Evolutionary conservation across 75 land plant species (phyloP), one percentile per base, ranked within the genome.

Genomic region (Cupressus sempervirens): DNA sequence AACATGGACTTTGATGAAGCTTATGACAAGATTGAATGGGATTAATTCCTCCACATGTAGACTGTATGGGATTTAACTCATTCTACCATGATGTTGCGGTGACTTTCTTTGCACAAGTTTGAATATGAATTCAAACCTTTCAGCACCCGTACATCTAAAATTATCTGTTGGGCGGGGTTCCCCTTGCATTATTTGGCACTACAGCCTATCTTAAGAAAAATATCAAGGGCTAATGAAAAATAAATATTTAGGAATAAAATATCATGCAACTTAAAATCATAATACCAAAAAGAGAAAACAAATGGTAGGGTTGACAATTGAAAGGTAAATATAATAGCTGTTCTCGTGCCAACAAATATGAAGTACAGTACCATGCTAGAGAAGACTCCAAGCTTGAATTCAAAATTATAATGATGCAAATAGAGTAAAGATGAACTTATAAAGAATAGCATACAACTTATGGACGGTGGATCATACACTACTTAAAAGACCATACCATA

Each of bases 401-500:
- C 46, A 79, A 15, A 2, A n/a, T 43, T 79, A 26, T 83, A 83
- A 35, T 11, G 26, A 62, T 83, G 72, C 43, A 56, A 53, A 83
- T 30, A 83, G 35, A 53, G 72, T 83, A 6, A 52, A 65, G 9
- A 83, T 83, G 43, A 53, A 35, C n/a, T 38, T 83, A 56, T 3
- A 83, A 20, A 83, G 12, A 83, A 32, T 29, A 53, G 14, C 23
- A 83, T 9, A 15, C 5, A 53, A 82, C 23, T 16, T 46, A 82
- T 26, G 26, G 65, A 82, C 20, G 79, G 20, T 40, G 23, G 43
- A 36, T 9, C 8, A 15, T 1, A 46, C 0, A 41, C 6, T 23
- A 85, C 23, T 56, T 18, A 77, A 13, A 62, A 88, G 23, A n/a
- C 85, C 91, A 86, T 88, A 96, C 99, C 94, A 97, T 79, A 87